Evolutionary conservation across 768 basidiomycete species (phyloP), one percentile per base, ranked within the genome.

Genomic region (Tylopilus cervinicoccineus): DNA sequence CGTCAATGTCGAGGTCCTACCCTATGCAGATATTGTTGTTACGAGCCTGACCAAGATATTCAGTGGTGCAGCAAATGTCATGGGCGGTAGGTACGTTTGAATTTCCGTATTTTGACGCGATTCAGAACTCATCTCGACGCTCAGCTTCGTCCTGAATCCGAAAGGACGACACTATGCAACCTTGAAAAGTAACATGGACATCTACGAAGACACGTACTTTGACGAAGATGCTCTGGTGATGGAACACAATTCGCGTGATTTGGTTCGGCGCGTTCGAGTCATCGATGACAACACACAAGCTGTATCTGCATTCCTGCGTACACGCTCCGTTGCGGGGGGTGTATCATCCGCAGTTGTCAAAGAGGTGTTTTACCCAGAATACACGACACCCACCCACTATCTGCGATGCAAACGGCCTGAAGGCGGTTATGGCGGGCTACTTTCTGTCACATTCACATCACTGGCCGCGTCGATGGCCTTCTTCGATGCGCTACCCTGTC

Each of bases 181-280:
- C 1, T 78, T 99, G 39, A 91, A 88, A 59, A 59, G 70, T 0
- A 69, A 81, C 39, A 72, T 92, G 58, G 61, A 68, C 8, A 71
- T 64, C 7, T 97, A 83, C 66, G 90, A 95, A 63, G 94, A 99
- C 62, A 71, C 72, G 23, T 97, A 91, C 70, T 97, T 86, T 56
- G 76, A 80, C 59, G 89, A 93, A 64, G 95, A 99, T 61, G 93
- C 90, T 34, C 81, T 97, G 48, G 95, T 83, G 75, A 88, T 99
- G 88, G 95, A 99, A 65, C 87, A 94, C 56, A 99, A 99, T 70
- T 98, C 95, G 16, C 89, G 95, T 43, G 85, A 96, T 69, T 97
- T 95, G 72, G 70, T 76, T 44, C 73, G 71, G 8, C 89, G 95
- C 47, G 77, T 93, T 55, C 73, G 73, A 47, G 64, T 73, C 45